A percentile compares a stretch with the other conserved stretches of the same genome.
Conservation (phyloP, 1,139 yeast genomes). For the Hyphopichia khmerensis region DNA sequence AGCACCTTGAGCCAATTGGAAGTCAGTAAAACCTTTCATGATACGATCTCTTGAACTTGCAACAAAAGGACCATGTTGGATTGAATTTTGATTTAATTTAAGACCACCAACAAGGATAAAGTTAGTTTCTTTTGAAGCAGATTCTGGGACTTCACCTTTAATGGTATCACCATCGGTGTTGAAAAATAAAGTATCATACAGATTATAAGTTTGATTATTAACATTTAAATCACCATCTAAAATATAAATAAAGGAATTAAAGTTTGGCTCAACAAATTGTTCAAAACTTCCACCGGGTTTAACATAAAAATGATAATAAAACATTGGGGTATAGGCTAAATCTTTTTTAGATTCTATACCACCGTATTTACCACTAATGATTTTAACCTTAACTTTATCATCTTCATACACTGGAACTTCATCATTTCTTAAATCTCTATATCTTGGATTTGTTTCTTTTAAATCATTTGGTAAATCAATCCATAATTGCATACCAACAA, state of each 20-base stretch:
- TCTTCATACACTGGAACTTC: conserved; percentile 73
- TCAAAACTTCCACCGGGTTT: conserved; percentile 67
- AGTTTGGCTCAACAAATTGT: conserved; percentile 61
- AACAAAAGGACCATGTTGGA: conserved; percentile 90
- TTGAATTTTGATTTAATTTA: conserved; percentile 70
- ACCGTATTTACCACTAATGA: conserved; percentile 74
- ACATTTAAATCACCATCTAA: conserved; percentile 55
- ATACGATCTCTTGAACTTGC: conserved; percentile 65
- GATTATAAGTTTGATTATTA: conserved; percentile 41
- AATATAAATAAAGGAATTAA: conserved; percentile 73
- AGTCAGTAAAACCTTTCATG: conserved; percentile 67
- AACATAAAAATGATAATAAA: conserved; percentile 67
- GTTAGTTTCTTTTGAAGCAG: conserved; percentile 28
- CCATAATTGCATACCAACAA: conserved; percentile 86
- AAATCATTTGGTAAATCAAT: conserved; percentile 77
- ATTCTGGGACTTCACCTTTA: conserved; percentile 47
- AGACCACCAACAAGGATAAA: conserved; percentile 79
- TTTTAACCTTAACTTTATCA: conserved; percentile 62
- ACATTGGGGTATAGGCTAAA: conserved; percentile 82
- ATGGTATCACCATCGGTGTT: conserved; percentile 62
- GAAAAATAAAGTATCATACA: conserved; percentile 61
- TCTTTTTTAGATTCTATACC: conserved; percentile 75
- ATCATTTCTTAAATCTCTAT: conserved; percentile 69
- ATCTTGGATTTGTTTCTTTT: conserved; percentile 72
- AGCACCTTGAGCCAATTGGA: conserved; percentile 66